Conservation (phyloP, 768 basidiomycete genomes). For the Suillus spraguei region DNA sequence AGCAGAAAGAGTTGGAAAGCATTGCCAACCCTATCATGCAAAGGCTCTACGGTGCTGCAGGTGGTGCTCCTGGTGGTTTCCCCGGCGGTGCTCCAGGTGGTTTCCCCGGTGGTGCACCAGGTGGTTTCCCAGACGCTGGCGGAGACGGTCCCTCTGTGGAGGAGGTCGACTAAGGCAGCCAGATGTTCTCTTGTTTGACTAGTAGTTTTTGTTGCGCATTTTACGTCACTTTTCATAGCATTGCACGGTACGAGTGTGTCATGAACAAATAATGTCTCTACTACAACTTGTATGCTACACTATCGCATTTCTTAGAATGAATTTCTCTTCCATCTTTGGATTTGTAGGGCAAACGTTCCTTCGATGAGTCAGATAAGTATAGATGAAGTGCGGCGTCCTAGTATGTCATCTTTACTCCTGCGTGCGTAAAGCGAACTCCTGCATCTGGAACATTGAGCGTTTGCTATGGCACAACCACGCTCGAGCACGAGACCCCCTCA, state of each 20-base stretch:
- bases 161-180: slow-evolving; percentile 73
- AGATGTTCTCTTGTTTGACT: slow-evolving; percentile 15
- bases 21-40: slow-evolving; percentile 79
- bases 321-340: slow-evolving; percentile 9
- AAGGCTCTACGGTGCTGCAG: slow-evolving; percentile 65
- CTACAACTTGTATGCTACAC: slow-evolving; percentile 32
- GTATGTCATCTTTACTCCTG: background rate
- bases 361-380: background rate
- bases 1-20: slow-evolving; percentile 90
- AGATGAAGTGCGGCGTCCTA: background rate
- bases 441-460: slow-evolving; percentile 1
- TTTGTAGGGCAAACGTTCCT: background rate
- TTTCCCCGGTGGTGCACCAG: slow-evolving; percentile 27
- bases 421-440: background rate
- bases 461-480: slow-evolving; percentile 26
- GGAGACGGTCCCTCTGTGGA: slow-evolving; percentile 91
- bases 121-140: slow-evolving; percentile 50
- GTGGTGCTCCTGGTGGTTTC: slow-evolving; percentile 56
- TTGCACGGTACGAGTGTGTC: slow-evolving; percentile 33
- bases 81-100: slow-evolving; percentile 62
- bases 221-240: slow-evolving; percentile 29
- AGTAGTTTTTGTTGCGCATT: slow-evolving; percentile 19
- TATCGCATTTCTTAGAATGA: slow-evolving; percentile 32
- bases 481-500: slow-evolving; percentile 24
- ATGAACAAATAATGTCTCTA: slow-evolving; percentile 29